Evolutionary conservation across 805 yeast genomes (phyloP).

Genomic region (Candida saitoana): DNA sequence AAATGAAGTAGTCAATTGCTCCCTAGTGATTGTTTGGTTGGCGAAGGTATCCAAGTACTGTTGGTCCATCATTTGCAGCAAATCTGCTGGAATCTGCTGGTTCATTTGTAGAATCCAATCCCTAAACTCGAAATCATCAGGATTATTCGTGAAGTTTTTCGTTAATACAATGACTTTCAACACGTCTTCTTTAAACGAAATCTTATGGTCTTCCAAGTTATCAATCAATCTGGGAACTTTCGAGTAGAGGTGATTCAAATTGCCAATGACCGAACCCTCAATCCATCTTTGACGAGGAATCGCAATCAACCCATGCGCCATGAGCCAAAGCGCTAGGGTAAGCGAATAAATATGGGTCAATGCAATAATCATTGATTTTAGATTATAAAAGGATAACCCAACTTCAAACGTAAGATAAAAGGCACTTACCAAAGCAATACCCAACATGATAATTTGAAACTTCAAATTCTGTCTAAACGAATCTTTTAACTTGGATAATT

Average conservation of each 20-base stretch:
- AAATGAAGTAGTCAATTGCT: slow-evolving; percentile 36
- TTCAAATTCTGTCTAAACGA: slow-evolving; percentile 54
- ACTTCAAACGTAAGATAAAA: slow-evolving; percentile 54
- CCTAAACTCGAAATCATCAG: slow-evolving; percentile 39
- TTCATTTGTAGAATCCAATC: slow-evolving; percentile 64
- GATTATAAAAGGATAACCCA: slow-evolving; percentile 47
- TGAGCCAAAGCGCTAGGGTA: slow-evolving; percentile 71
- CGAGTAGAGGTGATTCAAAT: slow-evolving; percentile 40
- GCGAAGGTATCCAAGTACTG: slow-evolving; percentile 21
- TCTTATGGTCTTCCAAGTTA: slow-evolving; percentile 56
- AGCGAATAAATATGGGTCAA: slow-evolving; percentile 74
- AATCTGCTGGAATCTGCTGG: slow-evolving; percentile 39
- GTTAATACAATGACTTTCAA: slow-evolving; percentile 53
- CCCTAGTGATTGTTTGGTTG: slow-evolving; percentile 20
- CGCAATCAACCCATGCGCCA: slow-evolving; percentile 76
- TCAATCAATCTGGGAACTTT: slow-evolving; percentile 59
- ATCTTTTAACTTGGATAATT: slow-evolving; percentile 45
- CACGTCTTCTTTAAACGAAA: slow-evolving; percentile 59
- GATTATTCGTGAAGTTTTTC: slow-evolving; percentile 35
- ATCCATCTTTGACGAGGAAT: slow-evolving; percentile 53
- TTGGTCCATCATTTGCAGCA: slow-evolving; percentile 29
- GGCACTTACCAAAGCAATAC: slow-evolving; percentile 49
- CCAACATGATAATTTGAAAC: slow-evolving; percentile 57
- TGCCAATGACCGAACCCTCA: slow-evolving; percentile 26
- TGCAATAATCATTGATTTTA: slow-evolving; percentile 69